Conservation (phyloP, 2,329 filamentous ascomycete genomes). For the Colletotrichum coccodes region DNA sequence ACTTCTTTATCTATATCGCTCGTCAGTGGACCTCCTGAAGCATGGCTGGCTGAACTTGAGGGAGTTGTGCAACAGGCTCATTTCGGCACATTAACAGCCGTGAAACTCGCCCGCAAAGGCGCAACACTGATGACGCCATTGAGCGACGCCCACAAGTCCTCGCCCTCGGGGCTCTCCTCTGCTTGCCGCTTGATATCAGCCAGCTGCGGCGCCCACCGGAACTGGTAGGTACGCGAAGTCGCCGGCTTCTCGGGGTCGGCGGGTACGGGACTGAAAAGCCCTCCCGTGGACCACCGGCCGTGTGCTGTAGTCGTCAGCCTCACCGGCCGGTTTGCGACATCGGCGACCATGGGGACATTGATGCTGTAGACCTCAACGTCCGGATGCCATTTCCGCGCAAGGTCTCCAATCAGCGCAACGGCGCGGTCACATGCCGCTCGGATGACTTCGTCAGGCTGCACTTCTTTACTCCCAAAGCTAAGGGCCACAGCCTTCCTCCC, state of each 20-base stretch:
- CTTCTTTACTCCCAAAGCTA: slow-evolving; percentile 76
- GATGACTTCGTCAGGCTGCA: slow-evolving; percentile 71
- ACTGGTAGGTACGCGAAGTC: slow-evolving; percentile 16
- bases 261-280: slow-evolving; percentile 40
- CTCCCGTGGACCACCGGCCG: slow-evolving; percentile 70
- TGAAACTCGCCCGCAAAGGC: slow-evolving; percentile 32
- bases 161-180: slow-evolving; percentile 29
- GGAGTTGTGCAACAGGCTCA: background rate
- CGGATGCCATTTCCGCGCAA: slow-evolving; percentile 66
- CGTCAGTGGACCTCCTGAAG: background rate
- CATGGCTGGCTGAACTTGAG: background rate
- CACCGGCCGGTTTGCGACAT: slow-evolving; percentile 68
- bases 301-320: slow-evolving; percentile 76
- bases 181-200: slow-evolving; percentile 32
- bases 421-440: slow-evolving; percentile 70
- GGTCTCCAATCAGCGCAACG: slow-evolving; percentile 69
- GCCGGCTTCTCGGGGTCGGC: slow-evolving; percentile 27
- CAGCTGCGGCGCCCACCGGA: slow-evolving; percentile 33
- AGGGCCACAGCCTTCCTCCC: slow-evolving; percentile 71
- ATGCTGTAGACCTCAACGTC: slow-evolving; percentile 73
- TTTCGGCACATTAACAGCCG: slow-evolving; percentile 13
- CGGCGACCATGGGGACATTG: slow-evolving; percentile 74
- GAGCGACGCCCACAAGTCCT: slow-evolving; percentile 34
- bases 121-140: slow-evolving; percentile 32
- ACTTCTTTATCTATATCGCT: background rate